phyloP scores from a whole-genome alignment of 495 filamentous ascomycete genomes.

The Penicillium lividum region DNA sequence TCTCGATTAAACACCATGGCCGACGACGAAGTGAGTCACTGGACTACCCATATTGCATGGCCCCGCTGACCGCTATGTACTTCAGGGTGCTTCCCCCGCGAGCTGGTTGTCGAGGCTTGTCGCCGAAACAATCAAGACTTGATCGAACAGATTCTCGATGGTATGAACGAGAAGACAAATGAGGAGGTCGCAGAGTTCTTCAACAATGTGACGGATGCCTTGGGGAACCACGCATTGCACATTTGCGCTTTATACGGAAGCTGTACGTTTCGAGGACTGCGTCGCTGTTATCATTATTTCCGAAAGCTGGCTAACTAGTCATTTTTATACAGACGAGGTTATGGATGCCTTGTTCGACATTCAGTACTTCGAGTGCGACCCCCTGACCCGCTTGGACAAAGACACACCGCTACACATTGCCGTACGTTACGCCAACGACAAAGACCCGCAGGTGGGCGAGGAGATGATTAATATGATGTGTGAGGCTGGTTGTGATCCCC shows the following conservation, averaged over 20 bases:
- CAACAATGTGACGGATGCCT: slow-evolving; percentile 77
- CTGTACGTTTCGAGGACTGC: slow-evolving; percentile 56
- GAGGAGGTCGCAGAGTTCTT: slow-evolving; percentile 67
- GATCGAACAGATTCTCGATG: slow-evolving; percentile 59
- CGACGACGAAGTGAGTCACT: slow-evolving; percentile 42
- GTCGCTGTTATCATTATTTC: neutral
- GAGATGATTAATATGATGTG: slow-evolving; percentile 85
- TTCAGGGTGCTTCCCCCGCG: slow-evolving; percentile 79
- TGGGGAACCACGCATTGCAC: slow-evolving; percentile 88
- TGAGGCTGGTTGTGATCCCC: slow-evolving; percentile 84
- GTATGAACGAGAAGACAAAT: slow-evolving; percentile 46
- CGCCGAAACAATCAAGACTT: slow-evolving; percentile 89
- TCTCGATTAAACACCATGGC: slow-evolving; percentile 34
- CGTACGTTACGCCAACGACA: slow-evolving; percentile 78
- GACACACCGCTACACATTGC: slow-evolving; percentile 92
- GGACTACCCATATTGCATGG: neutral
- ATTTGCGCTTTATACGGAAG: slow-evolving; percentile 83
- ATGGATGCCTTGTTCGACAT: slow-evolving; percentile 94
- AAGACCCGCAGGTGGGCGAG: slow-evolving; percentile 62
- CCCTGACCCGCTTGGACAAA: slow-evolving; percentile 72
- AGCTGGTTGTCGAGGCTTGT: slow-evolving; percentile 89
- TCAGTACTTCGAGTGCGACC: slow-evolving; percentile 92
- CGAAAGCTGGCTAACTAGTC: neutral
- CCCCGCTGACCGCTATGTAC: slow-evolving; percentile 13
- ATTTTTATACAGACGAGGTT: slow-evolving; percentile 64